A percentile compares a stretch with the other conserved stretches of the same genome.
Evolutionary conservation across 1,139 yeast species (phyloP).

Genomic region (Candida pseudoviswanathii): DNA sequence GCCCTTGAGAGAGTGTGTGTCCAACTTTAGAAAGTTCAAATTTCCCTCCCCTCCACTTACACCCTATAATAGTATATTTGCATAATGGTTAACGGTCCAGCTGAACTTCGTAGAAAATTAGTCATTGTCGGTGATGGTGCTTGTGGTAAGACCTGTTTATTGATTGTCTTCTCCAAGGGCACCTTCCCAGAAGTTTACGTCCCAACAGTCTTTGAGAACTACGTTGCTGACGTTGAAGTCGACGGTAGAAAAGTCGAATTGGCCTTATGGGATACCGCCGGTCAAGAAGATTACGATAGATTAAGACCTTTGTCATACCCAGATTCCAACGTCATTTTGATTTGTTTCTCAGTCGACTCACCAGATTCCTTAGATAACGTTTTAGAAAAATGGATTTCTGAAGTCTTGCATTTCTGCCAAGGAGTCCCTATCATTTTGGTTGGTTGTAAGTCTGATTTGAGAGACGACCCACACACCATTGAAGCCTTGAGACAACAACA

Average conservation of each 20-base stretch:
- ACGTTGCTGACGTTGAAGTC: slow-evolving; percentile 91
- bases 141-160: slow-evolving; percentile 82
- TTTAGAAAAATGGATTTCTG: slow-evolving; percentile 94
- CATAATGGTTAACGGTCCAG: slow-evolving; percentile 52
- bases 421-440: slow-evolving; percentile 93
- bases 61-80: slow-evolving; percentile 3
- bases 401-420: slow-evolving; percentile 91
- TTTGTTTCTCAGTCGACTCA: slow-evolving; percentile 88
- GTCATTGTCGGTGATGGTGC: slow-evolving; percentile 90
- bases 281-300: no score
- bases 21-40: not conserved
- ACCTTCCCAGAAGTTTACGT: slow-evolving; percentile 95
- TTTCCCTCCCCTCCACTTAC: not conserved
- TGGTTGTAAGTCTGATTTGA: slow-evolving; percentile 89
- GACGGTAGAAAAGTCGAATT: slow-evolving; percentile 93
- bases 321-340: slow-evolving; percentile 87
- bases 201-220: slow-evolving; percentile 94
- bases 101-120: slow-evolving; percentile 75
- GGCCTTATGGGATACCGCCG: slow-evolving; percentile 98
- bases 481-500: slow-evolving; percentile 76
- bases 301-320: slow-evolving; percentile 93
- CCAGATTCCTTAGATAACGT: slow-evolving; percentile 94
- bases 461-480: slow-evolving; percentile 78
- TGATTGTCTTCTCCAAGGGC: slow-evolving; percentile 89
- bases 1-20: not conserved